Evolutionary conservation across 148 eudicot species (phyloP).

Genomic region (Camellia japonica): DNA sequence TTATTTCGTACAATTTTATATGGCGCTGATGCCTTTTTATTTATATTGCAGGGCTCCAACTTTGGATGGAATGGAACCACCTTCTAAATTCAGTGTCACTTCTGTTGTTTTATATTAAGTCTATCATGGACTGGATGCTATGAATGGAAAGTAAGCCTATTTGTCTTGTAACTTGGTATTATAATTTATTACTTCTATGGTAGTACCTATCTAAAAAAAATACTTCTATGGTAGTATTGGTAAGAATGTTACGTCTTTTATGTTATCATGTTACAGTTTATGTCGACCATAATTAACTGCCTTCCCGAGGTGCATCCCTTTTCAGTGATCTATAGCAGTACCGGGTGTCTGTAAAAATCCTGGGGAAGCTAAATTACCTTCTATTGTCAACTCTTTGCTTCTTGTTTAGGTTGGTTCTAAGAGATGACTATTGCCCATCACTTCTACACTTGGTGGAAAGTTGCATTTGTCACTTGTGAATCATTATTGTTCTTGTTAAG

Average conservation of each 20-base stretch:
- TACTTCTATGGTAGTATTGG: background rate
- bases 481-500: background rate
- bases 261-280: too few relatives aligned
- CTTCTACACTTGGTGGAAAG: background rate
- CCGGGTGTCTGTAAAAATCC: background rate
- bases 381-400: background rate
- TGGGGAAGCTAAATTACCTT: background rate
- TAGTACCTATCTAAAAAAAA: background rate
- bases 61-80: slow-evolving; percentile 86
- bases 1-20: background rate
- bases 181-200: background rate
- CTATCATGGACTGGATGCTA: slow-evolving; percentile 7
- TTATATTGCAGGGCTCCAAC: slow-evolving; percentile 60
- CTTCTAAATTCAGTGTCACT: slow-evolving; percentile 35
- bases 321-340: background rate
- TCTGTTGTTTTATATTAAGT: slow-evolving; percentile 2
- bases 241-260: background rate
- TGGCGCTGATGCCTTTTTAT: slow-evolving; percentile 15
- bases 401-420: background rate
- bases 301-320: background rate
- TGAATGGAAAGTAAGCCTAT: slow-evolving; percentile 7
- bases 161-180: slow-evolving; percentile 5
- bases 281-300: background rate
- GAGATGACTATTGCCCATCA: background rate
- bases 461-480: background rate